Conservation (phyloP, 495 filamentous ascomycete genomes). For the Penicillium simplicissimum region DNA sequence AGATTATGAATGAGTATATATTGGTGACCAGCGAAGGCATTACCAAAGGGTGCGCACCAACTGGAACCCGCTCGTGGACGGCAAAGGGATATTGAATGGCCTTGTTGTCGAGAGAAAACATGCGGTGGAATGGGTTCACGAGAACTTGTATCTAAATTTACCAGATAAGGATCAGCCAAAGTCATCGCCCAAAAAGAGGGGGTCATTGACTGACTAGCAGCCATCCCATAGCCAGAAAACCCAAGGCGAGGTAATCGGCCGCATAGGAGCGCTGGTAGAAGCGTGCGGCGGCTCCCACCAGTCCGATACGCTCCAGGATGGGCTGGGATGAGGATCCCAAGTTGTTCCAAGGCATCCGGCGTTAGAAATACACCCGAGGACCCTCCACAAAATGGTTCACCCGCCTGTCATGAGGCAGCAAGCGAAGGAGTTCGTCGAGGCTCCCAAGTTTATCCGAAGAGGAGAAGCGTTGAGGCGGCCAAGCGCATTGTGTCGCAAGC, state of each 20-base stretch:
- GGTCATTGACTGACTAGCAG: conserved; percentile 52
- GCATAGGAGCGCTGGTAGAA: conserved; percentile 72
- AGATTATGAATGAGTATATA: conserved; percentile 8
- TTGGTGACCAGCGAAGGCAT: not conserved
- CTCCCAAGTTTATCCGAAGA: not conserved
- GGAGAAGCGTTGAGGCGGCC: conserved; percentile 1
- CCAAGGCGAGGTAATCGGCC: conserved; percentile 81
- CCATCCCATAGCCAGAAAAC: conserved; percentile 65
- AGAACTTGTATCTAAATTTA: conserved; percentile 62
- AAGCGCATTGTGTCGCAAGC: conserved; percentile 6
- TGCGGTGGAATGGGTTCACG: conserved; percentile 81
- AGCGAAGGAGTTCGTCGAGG: not conserved
- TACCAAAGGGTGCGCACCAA: conserved; percentile 52
- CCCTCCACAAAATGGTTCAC: not conserved
- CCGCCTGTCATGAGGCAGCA: not conserved
- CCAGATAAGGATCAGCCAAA: not conserved
- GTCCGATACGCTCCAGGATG: conserved; percentile 32
- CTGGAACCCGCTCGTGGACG: conserved; percentile 77
- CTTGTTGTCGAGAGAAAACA: conserved; percentile 74
- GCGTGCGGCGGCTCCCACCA: conserved; percentile 42
- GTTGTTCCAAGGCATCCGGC: conserved; percentile 35
- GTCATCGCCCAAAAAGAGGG: not conserved
- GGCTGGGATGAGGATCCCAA: conserved; percentile 31
- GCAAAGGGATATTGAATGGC: conserved; percentile 86
- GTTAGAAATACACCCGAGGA: not conserved